Evolutionary conservation across 495 filamentous ascomycete genomes (phyloP).

Genomic region (Penicillium ucsense): DNA sequence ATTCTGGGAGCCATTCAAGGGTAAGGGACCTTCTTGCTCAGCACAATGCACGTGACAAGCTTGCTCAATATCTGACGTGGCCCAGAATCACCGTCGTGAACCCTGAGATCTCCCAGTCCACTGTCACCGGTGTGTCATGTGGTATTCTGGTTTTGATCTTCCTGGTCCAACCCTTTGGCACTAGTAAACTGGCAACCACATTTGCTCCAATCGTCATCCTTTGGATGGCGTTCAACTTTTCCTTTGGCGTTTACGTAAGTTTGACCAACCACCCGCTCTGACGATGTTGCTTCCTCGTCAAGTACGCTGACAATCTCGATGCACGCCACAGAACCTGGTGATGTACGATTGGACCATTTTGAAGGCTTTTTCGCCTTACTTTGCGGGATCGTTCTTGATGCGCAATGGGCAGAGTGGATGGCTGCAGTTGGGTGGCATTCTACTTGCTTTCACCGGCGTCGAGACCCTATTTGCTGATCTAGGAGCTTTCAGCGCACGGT

Average conservation of each 20-base stretch:
- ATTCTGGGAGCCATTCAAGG: constrained; percentile 4
- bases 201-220: constrained; percentile 66
- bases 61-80: background rate
- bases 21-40: no score
- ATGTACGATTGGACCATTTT: constrained; percentile 51
- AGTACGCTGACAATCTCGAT: background rate
- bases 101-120: constrained; percentile 23
- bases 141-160: constrained; percentile 61
- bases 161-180: constrained; percentile 57
- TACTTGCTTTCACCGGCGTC: constrained; percentile 64
- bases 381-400: constrained; percentile 49
- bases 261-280: no score
- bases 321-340: constrained; percentile 37
- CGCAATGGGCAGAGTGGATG: constrained; percentile 51
- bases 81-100: constrained; percentile 34
- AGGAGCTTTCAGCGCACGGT: constrained; percentile 50
- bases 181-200: constrained; percentile 46
- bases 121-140: constrained; percentile 56
- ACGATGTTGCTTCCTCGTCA: background rate
- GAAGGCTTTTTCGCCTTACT: constrained; percentile 62
- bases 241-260: constrained; percentile 55
- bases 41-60: no score
- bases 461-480: constrained; percentile 66
- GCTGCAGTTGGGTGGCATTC: constrained; percentile 54
- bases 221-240: constrained; percentile 59